These are phyloP conservation scores for Elsinoe fawcettii DNA, from an alignment of 2,329 filamentous ascomycete species.

Conservation along the genomic window DNA sequence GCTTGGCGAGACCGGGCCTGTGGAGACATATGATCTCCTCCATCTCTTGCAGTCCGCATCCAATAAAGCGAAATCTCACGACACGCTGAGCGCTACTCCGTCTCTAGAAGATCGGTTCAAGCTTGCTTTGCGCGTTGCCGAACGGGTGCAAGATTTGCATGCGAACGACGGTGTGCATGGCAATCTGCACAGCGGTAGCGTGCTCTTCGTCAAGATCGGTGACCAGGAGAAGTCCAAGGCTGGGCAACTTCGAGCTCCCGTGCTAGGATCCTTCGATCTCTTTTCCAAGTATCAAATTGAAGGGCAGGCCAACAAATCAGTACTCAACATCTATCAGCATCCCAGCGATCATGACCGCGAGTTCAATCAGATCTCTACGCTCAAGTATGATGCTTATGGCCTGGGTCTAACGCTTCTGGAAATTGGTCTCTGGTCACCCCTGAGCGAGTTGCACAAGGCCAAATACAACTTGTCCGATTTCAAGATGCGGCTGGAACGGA, in stretches of 20 bases:
- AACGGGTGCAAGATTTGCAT: conserved; percentile 67
- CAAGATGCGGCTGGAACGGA: conserved; percentile 55
- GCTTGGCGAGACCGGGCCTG: conserved; percentile 22
- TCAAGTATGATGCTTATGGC: conserved; percentile 58
- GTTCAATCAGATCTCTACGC: conserved; percentile 42
- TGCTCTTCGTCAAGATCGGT: conserved; percentile 54
- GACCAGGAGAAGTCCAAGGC: conserved; percentile 35
- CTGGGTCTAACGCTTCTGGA: conserved; percentile 66
- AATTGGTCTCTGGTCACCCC: conserved; percentile 65
- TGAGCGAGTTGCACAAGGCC: conserved; percentile 52
- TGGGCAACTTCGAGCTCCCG: conserved; percentile 56
- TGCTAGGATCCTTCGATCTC: conserved; percentile 66
- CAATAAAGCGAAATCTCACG: conserved; percentile 34
- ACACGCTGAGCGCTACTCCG: conserved; percentile 43
- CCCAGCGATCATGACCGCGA: conserved; percentile 30
- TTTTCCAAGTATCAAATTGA: conserved; percentile 54
- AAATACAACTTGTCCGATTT: conserved; percentile 55
- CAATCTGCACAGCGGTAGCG: conserved; percentile 58
- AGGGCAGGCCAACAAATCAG: conserved; percentile 46
- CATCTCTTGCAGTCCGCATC: conserved; percentile 41
- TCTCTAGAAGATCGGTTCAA: conserved; percentile 68
- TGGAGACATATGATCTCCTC: conserved; percentile 39
- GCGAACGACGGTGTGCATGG: conserved; percentile 62
- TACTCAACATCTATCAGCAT: conserved; percentile 22
- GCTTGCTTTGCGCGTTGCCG: conserved; percentile 63